Base-by-base conservation (phyloP, 305 asterid species). In the Lippia alba region DNA sequence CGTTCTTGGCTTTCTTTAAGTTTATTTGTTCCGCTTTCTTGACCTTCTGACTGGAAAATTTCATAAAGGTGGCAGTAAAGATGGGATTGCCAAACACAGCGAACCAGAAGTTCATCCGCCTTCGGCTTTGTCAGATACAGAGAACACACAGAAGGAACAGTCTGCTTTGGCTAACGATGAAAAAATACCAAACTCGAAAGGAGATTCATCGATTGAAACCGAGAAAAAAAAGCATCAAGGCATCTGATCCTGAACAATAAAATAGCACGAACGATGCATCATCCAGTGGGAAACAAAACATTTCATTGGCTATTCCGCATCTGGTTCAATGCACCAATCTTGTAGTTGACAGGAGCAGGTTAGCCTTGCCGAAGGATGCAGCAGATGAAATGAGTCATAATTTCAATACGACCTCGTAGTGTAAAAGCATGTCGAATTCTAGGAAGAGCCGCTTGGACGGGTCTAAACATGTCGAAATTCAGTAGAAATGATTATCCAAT, bases 1-100 rank as follows among this genome's bases (percentile, higher is more conserved):
- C 73, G 74, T 74, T 44, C 63, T 58, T 39, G 53, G 45, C 19
- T 14, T 30, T 1, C 30, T 60, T 14, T 19, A 49, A 24, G 15
- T 30, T 12, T 8, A 15, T 63, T 24, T 24, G 30, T 40, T 24
- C 30, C 3, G 30, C 34, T 19, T 11, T 60, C 51, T 34, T 66
- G 24, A 46, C 45, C 8, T 39, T 64, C 40, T 59, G 70, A 56
- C 54, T 36, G 44, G 54, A 60, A 48, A 71, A 34, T 69, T 63
- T 12, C 36, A 8, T 76, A 66, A 74, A 89, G 98, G 92, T 79
- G 89, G 86, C 55, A 79, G 66, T 54, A 89, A 85, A 82, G 96
- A 93, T 20, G 89, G 82, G 39, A 40, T 50, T 41, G 76, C 80
- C 59, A 88, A 74, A 79, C 75, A 69, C 75, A 72, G 71, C 54